Conservation (phyloP, 139 green algal genomes). For the Nannochloris sp. region DNA sequence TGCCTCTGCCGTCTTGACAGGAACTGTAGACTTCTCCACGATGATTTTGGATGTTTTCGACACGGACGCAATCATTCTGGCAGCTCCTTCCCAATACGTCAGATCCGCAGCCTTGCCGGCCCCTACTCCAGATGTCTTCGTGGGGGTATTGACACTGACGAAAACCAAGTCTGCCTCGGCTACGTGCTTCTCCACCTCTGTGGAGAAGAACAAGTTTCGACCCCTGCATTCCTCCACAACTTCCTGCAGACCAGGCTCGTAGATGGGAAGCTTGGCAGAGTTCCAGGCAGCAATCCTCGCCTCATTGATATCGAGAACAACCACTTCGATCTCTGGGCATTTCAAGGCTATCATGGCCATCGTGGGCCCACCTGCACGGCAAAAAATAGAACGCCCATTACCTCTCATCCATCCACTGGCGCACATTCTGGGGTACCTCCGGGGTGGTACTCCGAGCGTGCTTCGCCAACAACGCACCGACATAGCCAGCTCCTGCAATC, state of each 20-base stretch:
- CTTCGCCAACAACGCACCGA: neutral
- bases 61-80: slow-evolving; percentile 80
- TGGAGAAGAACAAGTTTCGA: slow-evolving; percentile 96
- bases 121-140: slow-evolving; percentile 92
- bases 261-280: slow-evolving; percentile 94
- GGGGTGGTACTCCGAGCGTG: neutral
- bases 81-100: slow-evolving; percentile 98
- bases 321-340: slow-evolving; percentile 90
- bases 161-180: slow-evolving; percentile 95
- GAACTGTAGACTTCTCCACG: slow-evolving; percentile 99
- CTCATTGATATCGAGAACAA: slow-evolving; percentile 89
- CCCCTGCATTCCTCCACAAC: slow-evolving; percentile 73
- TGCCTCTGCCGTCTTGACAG: slow-evolving; percentile 97
- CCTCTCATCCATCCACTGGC: too few species aligned
- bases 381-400: neutral
- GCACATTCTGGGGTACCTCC: too few species aligned
- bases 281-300: slow-evolving; percentile 88
- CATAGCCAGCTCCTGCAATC: slow-evolving; percentile 1
- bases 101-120: slow-evolving; percentile 95
- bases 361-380: slow-evolving; percentile 44
- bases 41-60: slow-evolving; percentile 90
- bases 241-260: slow-evolving; percentile 93
- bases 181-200: slow-evolving; percentile 87
- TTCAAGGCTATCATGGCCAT: slow-evolving; percentile 90
- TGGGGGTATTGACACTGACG: slow-evolving; percentile 97